These are phyloP conservation scores for Epichloe coenophiala DNA, from an alignment of 2,329 filamentous ascomycete species.

Conservation along the genomic window DNA sequence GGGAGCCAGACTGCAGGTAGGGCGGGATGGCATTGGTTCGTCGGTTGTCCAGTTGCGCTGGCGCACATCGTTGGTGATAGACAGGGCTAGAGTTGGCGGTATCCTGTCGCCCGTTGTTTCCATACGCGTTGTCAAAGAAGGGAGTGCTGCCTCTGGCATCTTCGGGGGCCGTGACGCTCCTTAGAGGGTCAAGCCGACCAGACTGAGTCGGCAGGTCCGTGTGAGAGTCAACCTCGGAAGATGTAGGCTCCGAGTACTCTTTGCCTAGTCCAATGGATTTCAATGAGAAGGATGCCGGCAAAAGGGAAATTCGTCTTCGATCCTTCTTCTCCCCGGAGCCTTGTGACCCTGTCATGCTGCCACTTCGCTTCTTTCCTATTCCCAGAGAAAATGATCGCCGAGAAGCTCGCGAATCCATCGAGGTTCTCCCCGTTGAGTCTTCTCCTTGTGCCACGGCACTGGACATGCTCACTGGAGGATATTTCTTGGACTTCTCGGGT, in stretches of 20 bases:
- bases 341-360: slow-evolving; percentile 47
- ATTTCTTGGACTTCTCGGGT: slow-evolving; percentile 54
- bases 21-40: slow-evolving; percentile 30
- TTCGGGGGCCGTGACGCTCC: slow-evolving; percentile 22
- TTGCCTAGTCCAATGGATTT: slow-evolving; percentile 49
- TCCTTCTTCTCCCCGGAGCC: slow-evolving; percentile 41
- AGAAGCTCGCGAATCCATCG: slow-evolving; percentile 54
- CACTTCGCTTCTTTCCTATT: slow-evolving; percentile 57
- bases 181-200: slow-evolving; percentile 15
- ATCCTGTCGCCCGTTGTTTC: slow-evolving; percentile 23
- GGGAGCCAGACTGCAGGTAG: slow-evolving; percentile 31
- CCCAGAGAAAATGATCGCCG: slow-evolving; percentile 59
- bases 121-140: slow-evolving; percentile 26
- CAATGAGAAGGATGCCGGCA: slow-evolving; percentile 50
- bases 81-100: slow-evolving; percentile 21
- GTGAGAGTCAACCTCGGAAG: slow-evolving; percentile 36
- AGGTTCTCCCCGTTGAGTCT: slow-evolving; percentile 38
- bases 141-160: slow-evolving; percentile 23
- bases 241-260: slow-evolving; percentile 27
- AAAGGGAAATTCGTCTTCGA: slow-evolving; percentile 57
- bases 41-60: slow-evolving; percentile 25
- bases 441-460: slow-evolving; percentile 50
- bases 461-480: slow-evolving; percentile 87
- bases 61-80: slow-evolving; percentile 29
- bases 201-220: slow-evolving; percentile 40